Evolutionary conservation across 306 rosid species (phyloP).

Genomic region (Acacia melanoxylon): DNA sequence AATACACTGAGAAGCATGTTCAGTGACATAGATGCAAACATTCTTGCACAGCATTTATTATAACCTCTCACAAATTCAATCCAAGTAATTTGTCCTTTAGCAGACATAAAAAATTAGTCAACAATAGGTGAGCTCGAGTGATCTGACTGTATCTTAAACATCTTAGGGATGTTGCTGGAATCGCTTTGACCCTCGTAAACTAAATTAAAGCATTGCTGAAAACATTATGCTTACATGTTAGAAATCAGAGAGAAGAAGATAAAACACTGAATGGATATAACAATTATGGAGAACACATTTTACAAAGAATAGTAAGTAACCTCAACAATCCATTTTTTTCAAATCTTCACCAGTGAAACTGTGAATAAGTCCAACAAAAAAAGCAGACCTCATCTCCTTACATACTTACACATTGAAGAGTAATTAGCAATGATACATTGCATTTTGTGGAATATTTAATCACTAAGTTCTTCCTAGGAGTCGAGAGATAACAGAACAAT

Average conservation of each 20-base stretch:
- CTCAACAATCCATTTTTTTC: neutral
- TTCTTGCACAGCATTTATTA: conserved; percentile 67
- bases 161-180: conserved; percentile 38
- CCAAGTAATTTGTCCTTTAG: conserved; percentile 69
- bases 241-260: neutral
- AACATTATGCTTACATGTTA: conserved; percentile 19
- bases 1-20: conserved; percentile 57
- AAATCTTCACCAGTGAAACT: neutral
- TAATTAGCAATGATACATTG: too few species aligned
- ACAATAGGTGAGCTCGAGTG: conserved; percentile 55
- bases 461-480: neutral
- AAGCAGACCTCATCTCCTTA: neutral
- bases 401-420: neutral
- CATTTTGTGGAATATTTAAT: neutral
- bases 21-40: conserved; percentile 57
- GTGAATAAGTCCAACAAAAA: neutral
- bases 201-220: conserved; percentile 67
- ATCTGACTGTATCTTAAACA: conserved; percentile 54
- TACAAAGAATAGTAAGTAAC: neutral
- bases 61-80: conserved; percentile 74
- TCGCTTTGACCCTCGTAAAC: conserved; percentile 35
- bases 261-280: neutral
- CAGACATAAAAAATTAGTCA: conserved; percentile 55
- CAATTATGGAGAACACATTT: neutral
- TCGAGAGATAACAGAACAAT: neutral